Base-by-base conservation (phyloP, 139 green algal species). In the Mychonastes homosphaera region DNA sequence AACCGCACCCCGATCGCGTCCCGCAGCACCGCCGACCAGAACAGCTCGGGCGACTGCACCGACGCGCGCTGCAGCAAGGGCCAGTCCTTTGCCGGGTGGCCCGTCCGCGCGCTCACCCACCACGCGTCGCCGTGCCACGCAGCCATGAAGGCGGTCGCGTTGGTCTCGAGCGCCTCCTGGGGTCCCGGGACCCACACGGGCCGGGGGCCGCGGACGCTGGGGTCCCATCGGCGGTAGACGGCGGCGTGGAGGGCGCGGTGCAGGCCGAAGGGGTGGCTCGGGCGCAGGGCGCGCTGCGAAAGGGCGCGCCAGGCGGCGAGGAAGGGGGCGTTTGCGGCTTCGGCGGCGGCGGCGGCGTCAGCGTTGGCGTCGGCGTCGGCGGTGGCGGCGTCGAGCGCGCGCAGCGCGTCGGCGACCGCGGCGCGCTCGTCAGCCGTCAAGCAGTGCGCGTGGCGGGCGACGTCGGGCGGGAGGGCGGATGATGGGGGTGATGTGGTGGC, bases 101-200 rank as follows among this genome's bases (percentile, higher is more conserved):
- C 29, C 6, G 9, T 38, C 29, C 24, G 40, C 3, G 48, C 41
- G 21, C 24, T 47, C 1, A 23, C 34, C 50, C 44, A 63, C 34
- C 21, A 56, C 0, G 38, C 6, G 4, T 72, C 56, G n/a, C 30
- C 34, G 39, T 57, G 55, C 0, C 1, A 10, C 1, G 24, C 27
- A 4, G 12, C 10, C 54, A 89, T 80, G 56, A 89, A 87, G 6
- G 35, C 21, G 3, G 64, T 75, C n/a, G 69, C 38, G 30, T 89
- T 91, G 23, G 79, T 86, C 18, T 49, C 40, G 0, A 26, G 18
- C 13, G 68, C 51, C 5, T 54, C 64, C 0, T 54, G 19, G 0
- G 63, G 28, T 0, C 58, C 47, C 12, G 83, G 83, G 19, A 79
- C 52, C 83, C 83, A 91, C 3, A 75, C 57, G 4, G 82, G 82